Conservation (phyloP, 176 grass and related monocot species). For the Oropetium thomaeum region DNA sequence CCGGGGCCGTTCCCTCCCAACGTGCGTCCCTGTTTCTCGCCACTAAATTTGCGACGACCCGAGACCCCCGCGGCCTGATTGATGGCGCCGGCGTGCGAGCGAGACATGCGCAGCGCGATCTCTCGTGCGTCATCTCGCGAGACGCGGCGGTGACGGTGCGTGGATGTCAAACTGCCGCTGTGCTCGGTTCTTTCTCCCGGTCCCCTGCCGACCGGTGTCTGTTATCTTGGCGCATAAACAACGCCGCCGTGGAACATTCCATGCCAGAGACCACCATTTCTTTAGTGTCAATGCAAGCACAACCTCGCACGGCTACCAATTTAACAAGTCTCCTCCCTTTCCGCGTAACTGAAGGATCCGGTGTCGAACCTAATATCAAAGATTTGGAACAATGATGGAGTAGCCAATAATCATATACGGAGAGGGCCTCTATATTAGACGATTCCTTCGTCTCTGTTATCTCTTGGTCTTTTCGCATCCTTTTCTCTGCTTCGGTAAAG, state of each 20-base stretch:
- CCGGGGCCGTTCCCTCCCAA: neutral
- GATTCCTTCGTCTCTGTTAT: neutral
- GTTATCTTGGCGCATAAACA: constrained; percentile 37
- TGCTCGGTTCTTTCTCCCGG: neutral
- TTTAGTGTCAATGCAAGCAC: constrained; percentile 36
- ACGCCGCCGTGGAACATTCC: constrained; percentile 26
- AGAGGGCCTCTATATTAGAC: neutral
- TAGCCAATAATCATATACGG: constrained; percentile 12
- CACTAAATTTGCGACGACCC: constrained; percentile 36
- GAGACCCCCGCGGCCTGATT: constrained; percentile 21
- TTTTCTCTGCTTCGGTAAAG: neutral
- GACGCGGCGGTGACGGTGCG: neutral
- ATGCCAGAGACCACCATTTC: neutral
- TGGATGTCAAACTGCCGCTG: constrained; percentile 3
- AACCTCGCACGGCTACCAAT: neutral
- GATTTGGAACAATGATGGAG: constrained; percentile 1
- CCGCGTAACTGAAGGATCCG: constrained; percentile 25
- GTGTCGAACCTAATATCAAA: neutral
- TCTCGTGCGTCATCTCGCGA: constrained; percentile 25
- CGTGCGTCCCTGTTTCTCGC: constrained; percentile 29
- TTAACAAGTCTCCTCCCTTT: neutral
- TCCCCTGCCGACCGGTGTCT: neutral
- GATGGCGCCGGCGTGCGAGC: constrained; percentile 12
- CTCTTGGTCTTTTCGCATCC: neutral
- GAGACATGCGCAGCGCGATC: neutral